Conservation (phyloP, 2,329 filamentous ascomycete genomes). For the Exophiala mesophila region DNA sequence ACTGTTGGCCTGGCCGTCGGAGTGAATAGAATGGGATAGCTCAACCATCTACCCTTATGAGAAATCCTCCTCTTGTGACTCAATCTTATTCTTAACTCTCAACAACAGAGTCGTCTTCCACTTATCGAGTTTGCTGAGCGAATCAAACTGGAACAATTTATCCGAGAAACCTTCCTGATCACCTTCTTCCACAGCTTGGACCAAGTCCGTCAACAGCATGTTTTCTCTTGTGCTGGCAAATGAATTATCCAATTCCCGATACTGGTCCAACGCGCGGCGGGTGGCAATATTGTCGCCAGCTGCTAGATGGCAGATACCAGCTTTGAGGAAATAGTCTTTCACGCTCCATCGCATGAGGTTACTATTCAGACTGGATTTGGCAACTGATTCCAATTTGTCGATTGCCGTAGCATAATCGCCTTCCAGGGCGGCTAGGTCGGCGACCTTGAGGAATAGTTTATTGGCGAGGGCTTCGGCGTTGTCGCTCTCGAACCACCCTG, state of each 20-base stretch:
- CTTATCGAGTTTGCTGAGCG: conserved; percentile 89
- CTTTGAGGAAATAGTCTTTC: conserved; percentile 94
- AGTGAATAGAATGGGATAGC: no score
- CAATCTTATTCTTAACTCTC: conserved; percentile 77
- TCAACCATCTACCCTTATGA: no score
- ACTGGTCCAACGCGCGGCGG: conserved; percentile 74
- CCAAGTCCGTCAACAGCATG: conserved; percentile 72
- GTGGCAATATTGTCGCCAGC: conserved; percentile 71
- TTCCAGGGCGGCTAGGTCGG: conserved; percentile 76
- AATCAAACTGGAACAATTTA: conserved; percentile 82
- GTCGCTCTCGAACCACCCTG: conserved; percentile 83
- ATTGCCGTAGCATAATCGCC: conserved; percentile 81
- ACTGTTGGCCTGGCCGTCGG: no score
- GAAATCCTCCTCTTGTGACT: conserved; percentile 65
- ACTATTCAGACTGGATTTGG: conserved; percentile 72
- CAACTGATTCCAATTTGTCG: conserved; percentile 77
- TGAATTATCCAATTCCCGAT: conserved; percentile 70
- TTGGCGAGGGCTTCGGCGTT: conserved; percentile 85
- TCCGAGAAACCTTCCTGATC: conserved; percentile 81
- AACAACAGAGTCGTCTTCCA: conserved; percentile 90
- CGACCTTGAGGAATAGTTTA: conserved; percentile 89
- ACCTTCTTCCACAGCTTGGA: conserved; percentile 67
- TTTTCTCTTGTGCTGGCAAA: conserved; percentile 76
- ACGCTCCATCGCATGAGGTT: conserved; percentile 91
- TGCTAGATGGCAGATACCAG: conserved; percentile 81